These are phyloP conservation scores for Schwanniomyces polymorphus DNA, from an alignment of 805 yeast genomes.

Conservation along the genomic window DNA sequence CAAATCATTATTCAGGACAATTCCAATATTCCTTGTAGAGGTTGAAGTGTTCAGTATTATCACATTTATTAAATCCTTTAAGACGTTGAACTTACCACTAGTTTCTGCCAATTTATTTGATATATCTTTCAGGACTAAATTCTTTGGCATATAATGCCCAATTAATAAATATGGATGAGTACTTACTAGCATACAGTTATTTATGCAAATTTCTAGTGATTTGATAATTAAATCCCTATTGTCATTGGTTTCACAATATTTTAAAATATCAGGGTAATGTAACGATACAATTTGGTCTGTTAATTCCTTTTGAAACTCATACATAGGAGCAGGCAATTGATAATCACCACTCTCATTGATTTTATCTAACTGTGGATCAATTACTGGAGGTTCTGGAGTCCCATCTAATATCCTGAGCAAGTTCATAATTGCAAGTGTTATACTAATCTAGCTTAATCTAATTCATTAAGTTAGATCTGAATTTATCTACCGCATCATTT, in stretches of 20 bases:
- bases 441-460: neutral
- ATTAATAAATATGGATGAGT: conserved; percentile 88
- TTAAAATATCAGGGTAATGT: conserved; percentile 87
- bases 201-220: conserved; percentile 70
- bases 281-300: conserved; percentile 89
- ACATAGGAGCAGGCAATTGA: conserved; percentile 78
- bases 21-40: conserved; percentile 53
- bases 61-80: conserved; percentile 62
- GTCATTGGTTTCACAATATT: conserved; percentile 71
- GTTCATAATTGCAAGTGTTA: conserved; percentile 50
- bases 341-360: conserved; percentile 59
- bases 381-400: conserved; percentile 80
- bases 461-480: neutral
- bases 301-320: conserved; percentile 81
- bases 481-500: neutral
- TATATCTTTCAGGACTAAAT: conserved; percentile 66
- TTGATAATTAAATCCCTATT: conserved; percentile 59
- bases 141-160: conserved; percentile 83
- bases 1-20: conserved; percentile 67
- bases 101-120: conserved; percentile 71
- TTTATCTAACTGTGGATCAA: conserved; percentile 51
- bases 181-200: conserved; percentile 76
- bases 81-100: conserved; percentile 78
- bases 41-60: conserved; percentile 36
- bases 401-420: conserved; percentile 73